Conservation (phyloP, 345 rosid genomes). For the Camelina laxa region DNA sequence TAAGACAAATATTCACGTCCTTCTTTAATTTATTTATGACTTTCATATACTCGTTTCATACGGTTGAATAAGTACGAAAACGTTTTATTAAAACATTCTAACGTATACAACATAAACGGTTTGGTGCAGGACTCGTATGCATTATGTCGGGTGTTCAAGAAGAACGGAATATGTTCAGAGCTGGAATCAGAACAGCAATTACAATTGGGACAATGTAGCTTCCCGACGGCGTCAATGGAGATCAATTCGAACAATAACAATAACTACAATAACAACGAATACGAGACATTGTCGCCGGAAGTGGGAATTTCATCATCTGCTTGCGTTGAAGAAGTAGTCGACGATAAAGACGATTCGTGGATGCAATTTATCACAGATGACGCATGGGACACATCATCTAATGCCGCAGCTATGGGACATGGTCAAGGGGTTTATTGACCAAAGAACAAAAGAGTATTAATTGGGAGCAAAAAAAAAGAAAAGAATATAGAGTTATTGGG, state of each 20-base stretch:
- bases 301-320: conserved; percentile 55
- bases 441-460: neutral
- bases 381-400: conserved; percentile 72
- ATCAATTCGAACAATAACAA: conserved; percentile 20
- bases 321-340: conserved; percentile 66
- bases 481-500: conserved; percentile 6
- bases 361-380: conserved; percentile 97
- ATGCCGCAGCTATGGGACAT: conserved; percentile 41
- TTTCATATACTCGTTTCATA: neutral
- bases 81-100: neutral
- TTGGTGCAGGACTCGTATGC: conserved; percentile 78
- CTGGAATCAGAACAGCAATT: conserved; percentile 59
- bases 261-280: conserved; percentile 37
- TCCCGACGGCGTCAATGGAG: conserved; percentile 53
- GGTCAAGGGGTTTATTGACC: conserved; percentile 48
- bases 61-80: neutral
- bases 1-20: conserved; percentile 15
- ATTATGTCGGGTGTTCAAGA: conserved; percentile 93
- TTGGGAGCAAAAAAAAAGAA: neutral
- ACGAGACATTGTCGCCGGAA: conserved; percentile 81
- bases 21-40: conserved; percentile 19
- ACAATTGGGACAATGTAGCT: conserved; percentile 55
- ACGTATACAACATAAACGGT: neutral
- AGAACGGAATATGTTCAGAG: conserved; percentile 80
- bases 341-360: conserved; percentile 95